Base-by-base conservation (phyloP, 1,284 basidiomycete genomes). In the Ganoderma leucocontextum region DNA sequence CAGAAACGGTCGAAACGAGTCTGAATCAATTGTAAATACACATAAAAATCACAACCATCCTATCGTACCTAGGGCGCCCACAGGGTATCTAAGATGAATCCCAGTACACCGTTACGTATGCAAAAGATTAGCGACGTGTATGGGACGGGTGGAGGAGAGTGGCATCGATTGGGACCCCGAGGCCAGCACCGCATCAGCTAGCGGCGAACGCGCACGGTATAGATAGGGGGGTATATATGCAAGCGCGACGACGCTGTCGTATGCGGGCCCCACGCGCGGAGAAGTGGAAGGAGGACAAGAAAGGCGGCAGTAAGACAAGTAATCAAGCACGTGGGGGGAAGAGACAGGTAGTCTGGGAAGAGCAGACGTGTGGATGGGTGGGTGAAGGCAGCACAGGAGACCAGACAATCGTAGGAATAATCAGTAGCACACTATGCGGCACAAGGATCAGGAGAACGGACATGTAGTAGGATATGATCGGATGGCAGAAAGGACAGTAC, bases 171-270 rank as follows among this genome's bases (percentile, higher is more conserved):
- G 38, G 38, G 38, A 41, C 58, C 58, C 58, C 15, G 38, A 41
- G 58, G 58, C 58, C 58, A 60, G 38, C 58, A 25, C 58, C 58
- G 58, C 58, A 41, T 22, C 35, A 44, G 52, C 29, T 29, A 38
- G 47, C 49, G 61, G 36, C 49, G 62, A 55, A 25, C 41, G 42
- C 35, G 57, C 42, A 33, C 25, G 39, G 15, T 39, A 36, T n/a
- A 9, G 55, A 58, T 35, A 41, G 57, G 29, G 29, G 63, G 63
- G 63, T 47, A 60, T 58, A 60, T 47, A 59, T 42, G 42, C 44
- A 55, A 29, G 13, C 29, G 38, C 25, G n/a, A 64, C 63, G 63
- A 64, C 63, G 53, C 63, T 64, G 63, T 64, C 63, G 63, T 60
- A 17, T 42, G 63, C 52, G 55, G 47, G 42, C 57, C 63, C 55